Evolutionary conservation across 2,329 filamentous ascomycete species (phyloP), one percentile per base, ranked within the genome.

Genomic region (Cytospora chrysosperma): DNA sequence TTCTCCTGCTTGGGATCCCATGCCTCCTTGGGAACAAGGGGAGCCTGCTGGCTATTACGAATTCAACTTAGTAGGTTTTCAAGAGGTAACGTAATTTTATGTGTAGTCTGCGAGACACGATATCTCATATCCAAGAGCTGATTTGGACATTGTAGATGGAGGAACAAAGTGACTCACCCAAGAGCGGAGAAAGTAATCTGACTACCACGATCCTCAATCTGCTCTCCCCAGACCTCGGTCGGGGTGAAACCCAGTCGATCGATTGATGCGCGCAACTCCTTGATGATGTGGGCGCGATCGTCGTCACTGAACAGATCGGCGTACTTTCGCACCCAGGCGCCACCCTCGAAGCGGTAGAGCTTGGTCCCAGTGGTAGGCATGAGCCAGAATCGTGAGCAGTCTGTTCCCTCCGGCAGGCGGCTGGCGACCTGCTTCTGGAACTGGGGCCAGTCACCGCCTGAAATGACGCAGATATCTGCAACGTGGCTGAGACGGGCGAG

Each of bases 111-210:
- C 1, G 8, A n/a, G 9, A 40, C 6, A n/a, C 7, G n/a, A 24
- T 21, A 47, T 47, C 7, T 24, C 19, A 47, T 13, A 47, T n/a
- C n/a, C n/a, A n/a, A n/a, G n/a, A n/a, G n/a, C 5, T 21, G 17
- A 43, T 9, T 21, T 56, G 2, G 4, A 21, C 13, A 19, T n/a
- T 30, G 21, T 21, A 2, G 4, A 40, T 10, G 13, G 10, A 17
- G 5, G 26, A 10, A 12, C 15, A 8, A 24, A 47, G 15, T 15
- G 17, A 55, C 51, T 61, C 8, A 61, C 58, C 58, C 76, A 1
- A 78, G 75, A 2, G 76, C 76, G 1, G 76, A 77, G 67, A 78
- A 77, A 15, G 76, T 78, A 59, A 78, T 77, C 69, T 78, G 75
- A 67, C 74, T 75, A 32, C 75, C 76, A 52, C 76, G 76, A 64